phyloP scores from a whole-genome alignment of 345 rosid genomes.

The Eucalyptus albens region DNA sequence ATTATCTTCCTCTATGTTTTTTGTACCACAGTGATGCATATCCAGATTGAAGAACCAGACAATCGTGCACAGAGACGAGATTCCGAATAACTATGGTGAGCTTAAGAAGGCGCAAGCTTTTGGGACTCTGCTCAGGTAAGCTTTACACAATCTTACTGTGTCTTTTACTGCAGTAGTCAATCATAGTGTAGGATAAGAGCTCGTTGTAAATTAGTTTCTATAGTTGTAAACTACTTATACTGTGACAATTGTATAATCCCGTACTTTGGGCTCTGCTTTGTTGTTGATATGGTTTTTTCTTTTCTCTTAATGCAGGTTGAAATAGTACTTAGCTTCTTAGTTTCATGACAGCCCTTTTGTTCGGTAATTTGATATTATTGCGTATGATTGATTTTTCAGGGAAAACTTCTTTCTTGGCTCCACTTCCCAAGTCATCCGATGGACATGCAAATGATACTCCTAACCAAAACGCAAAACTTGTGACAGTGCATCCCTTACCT shows the following conservation, averaged over 20 bases:
- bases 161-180: not conserved
- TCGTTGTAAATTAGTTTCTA: not conserved
- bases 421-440: constrained; percentile 36
- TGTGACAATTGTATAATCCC: not conserved
- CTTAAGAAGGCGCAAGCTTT: constrained; percentile 74
- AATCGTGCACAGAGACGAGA: not conserved
- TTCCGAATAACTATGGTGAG: constrained; percentile 60
- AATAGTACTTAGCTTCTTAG: not conserved
- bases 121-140: constrained; percentile 90
- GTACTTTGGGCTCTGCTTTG: not conserved
- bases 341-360: not conserved
- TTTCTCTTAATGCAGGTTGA: not conserved
- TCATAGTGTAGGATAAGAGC: not conserved
- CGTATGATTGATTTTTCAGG: constrained; percentile 8
- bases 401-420: constrained; percentile 43
- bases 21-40: constrained; percentile 4
- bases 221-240: not conserved
- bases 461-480: constrained; percentile 16
- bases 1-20: not conserved
- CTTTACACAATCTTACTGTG: not conserved
- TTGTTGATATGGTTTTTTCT: not conserved
- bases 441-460: constrained; percentile 19
- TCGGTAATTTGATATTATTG: not conserved
- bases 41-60: constrained; percentile 2
- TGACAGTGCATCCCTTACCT: constrained; percentile 42